Percentiles rank a stretch among this genome's conserved stretches.
phyloP scores from a whole-genome alignment of 495 filamentous ascomycete species.

The Hypomontagnella submonticulosa region DNA sequence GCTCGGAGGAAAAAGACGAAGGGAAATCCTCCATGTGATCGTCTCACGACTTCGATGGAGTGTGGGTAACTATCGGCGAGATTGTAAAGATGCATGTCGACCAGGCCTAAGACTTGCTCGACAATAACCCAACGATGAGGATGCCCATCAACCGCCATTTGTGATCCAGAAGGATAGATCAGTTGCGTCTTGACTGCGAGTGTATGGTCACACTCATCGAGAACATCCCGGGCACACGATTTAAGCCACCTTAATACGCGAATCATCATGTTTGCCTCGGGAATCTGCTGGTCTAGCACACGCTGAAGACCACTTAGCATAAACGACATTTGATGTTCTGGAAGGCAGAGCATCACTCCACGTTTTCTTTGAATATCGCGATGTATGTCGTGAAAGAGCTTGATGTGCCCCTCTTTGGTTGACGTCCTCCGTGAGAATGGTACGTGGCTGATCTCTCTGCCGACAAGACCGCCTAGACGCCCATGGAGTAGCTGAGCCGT shows the following conservation, averaged over 20 bases:
- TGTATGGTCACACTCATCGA: slow-evolving; percentile 76
- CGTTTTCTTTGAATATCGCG: slow-evolving; percentile 43
- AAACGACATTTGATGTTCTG: slow-evolving; percentile 66
- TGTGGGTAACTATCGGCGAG: slow-evolving; percentile 52
- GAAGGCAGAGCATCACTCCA: slow-evolving; percentile 61
- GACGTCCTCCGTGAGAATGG: slow-evolving; percentile 63
- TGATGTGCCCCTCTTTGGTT: slow-evolving; percentile 43
- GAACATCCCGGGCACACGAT: slow-evolving; percentile 59
- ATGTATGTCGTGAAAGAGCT: slow-evolving; percentile 52
- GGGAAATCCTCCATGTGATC: slow-evolving; percentile 52
- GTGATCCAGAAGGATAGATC: slow-evolving; percentile 61
- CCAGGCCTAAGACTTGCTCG: slow-evolving; percentile 50
- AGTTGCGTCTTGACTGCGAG: slow-evolving; percentile 64
- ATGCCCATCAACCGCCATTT: slow-evolving; percentile 61
- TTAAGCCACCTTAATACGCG: slow-evolving; percentile 58
- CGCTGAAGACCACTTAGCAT: slow-evolving; percentile 61
- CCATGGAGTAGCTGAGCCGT: slow-evolving; percentile 61
- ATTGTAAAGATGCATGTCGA: slow-evolving; percentile 49
- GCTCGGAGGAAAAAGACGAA: slow-evolving; percentile 57
- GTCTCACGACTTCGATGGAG: slow-evolving; percentile 58
- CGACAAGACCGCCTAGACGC: slow-evolving; percentile 59
- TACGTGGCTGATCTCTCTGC: slow-evolving; percentile 57
- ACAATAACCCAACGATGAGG: slow-evolving; percentile 59
- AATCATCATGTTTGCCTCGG: slow-evolving; percentile 41
- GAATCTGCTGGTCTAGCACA: slow-evolving; percentile 50